Percentiles rank a stretch among this genome's conserved stretches.
phyloP scores from a whole-genome alignment of 345 rosid genomes.

The Syzygium grande region DNA sequence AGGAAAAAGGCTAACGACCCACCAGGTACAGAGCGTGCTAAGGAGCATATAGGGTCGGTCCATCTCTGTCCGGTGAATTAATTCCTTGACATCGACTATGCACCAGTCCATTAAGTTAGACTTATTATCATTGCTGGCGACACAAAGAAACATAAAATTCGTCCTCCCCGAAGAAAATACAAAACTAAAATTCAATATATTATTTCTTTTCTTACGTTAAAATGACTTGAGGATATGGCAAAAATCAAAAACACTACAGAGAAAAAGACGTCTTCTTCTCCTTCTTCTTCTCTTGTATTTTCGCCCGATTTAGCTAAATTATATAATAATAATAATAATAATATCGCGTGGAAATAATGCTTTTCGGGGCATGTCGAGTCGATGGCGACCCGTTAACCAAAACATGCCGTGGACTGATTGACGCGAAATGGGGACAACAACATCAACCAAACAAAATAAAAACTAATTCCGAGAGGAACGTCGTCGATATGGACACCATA shows the following conservation, averaged over 20 bases:
- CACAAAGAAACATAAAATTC: not conserved
- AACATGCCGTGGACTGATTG: conserved; percentile 5
- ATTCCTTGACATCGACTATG: not conserved
- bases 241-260: not conserved
- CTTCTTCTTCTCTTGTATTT: not conserved
- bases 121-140: not conserved
- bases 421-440: not conserved
- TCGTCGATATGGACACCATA: not conserved
- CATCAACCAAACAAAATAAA: not conserved
- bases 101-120: not conserved
- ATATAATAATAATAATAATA: not conserved
- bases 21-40: not conserved
- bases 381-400: conserved; percentile 27
- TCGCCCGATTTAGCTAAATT: not conserved
- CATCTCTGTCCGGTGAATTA: not conserved
- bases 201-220: not conserved
- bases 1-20: not conserved
- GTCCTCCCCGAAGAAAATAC: not conserved
- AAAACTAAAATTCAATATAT: not conserved
- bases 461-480: not conserved
- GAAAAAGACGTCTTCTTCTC: not conserved
- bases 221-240: not conserved
- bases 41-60: not conserved
- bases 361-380: not conserved
- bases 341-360: not conserved